Conservation (phyloP, 2,329 filamentous ascomycete species). For the Coniochaeta sp. region DNA sequence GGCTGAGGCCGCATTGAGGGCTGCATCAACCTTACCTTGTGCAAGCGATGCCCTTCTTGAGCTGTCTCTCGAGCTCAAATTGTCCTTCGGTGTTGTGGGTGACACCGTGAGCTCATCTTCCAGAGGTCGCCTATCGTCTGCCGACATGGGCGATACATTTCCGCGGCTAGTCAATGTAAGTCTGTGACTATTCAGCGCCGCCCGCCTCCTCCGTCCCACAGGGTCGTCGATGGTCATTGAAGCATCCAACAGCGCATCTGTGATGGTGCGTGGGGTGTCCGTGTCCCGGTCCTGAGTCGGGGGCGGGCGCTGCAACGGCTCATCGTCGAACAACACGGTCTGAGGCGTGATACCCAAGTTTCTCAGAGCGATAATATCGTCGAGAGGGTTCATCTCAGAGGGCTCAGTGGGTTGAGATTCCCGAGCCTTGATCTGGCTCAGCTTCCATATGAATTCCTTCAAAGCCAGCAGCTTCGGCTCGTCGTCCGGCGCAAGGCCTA, state of each 20-base stretch:
- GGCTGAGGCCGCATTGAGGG: slow-evolving; percentile 4
- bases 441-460: slow-evolving; percentile 84
- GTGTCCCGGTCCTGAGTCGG: slow-evolving; percentile 25
- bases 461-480: slow-evolving; percentile 84
- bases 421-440: slow-evolving; percentile 64
- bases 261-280: slow-evolving; percentile 63
- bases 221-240: slow-evolving; percentile 78
- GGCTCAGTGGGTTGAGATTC: slow-evolving; percentile 31
- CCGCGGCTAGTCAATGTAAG: slow-evolving; percentile 32
- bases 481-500: slow-evolving; percentile 76
- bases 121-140: slow-evolving; percentile 22
- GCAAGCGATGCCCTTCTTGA: slow-evolving; percentile 27
- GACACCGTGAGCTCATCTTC: slow-evolving; percentile 19
- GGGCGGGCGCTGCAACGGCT: slow-evolving; percentile 40
- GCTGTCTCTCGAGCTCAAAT: slow-evolving; percentile 26
- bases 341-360: slow-evolving; percentile 73
- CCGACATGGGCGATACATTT: slow-evolving; percentile 29
- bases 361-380: slow-evolving; percentile 67
- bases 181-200: slow-evolving; percentile 43
- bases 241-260: slow-evolving; percentile 85
- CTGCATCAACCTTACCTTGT: slow-evolving; percentile 14
- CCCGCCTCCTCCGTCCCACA: slow-evolving; percentile 43
- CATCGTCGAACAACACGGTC: slow-evolving; percentile 88
- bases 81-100: slow-evolving; percentile 17
- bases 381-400: slow-evolving; percentile 40